Evolutionary conservation across 306 rosid genomes (phyloP), one percentile per base, ranked within the genome.

Genomic region (Citrullus amarus): DNA sequence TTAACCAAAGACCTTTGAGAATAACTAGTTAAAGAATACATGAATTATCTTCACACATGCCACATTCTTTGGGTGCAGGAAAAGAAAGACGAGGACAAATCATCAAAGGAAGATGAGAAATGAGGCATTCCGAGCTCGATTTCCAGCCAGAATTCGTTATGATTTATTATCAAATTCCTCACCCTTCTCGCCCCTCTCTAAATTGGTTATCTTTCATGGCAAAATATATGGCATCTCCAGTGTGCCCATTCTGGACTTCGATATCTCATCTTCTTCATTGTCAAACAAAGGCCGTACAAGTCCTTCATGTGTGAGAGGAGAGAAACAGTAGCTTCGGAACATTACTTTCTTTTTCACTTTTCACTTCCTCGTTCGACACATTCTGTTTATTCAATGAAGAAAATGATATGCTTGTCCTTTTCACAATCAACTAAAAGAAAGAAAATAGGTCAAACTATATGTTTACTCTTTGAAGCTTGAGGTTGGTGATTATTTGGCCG

Each of bases 81-180:
- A 87, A 91, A 93, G 93, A 90, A 91, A 85, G 71, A 86, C 9
- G 97, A 93, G 43, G 98, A 90, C 80, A 87, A 86, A 76, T 84
- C 87, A 73, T 81, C 92, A 22, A 83, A 82, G 72, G 97, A 93
- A 58, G 93, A 86, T 69, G 93, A 86, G 66, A 86, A 91, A 84
- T 85, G 84, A 88, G 75, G 84, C 80, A 51, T 73, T 74, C 75
- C 48, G 15, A 58, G 79, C 65, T 68, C 53, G 66, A 75, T 69
- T 79, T 80, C 61, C 75, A 17, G 14, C 59, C 39, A 12, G 22
- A 48, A 25, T 48, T 48, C 59, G 28, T 20, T 25, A 76, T 76
- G 55, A 20, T 8, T 25, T 54, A 8, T 3, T 10, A 46, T 22
- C 56, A 8, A 53, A 6, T 43, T 46, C 32, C n/a, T 48, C 39